Base-by-base conservation (phyloP, 1,284 basidiomycete genomes). In the Puccinia coronata region DNA sequence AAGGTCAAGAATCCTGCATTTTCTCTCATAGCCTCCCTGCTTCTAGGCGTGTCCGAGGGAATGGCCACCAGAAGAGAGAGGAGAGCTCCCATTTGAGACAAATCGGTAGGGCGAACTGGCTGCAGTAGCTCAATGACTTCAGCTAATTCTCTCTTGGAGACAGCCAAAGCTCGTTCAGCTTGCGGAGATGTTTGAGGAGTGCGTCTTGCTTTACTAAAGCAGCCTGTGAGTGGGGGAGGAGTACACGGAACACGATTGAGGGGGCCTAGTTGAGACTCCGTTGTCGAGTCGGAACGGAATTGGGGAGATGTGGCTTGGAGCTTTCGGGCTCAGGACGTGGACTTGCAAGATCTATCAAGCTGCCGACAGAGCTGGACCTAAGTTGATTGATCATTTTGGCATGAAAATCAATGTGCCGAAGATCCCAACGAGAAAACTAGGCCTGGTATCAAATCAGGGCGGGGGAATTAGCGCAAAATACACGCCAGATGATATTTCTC, bases 101-200 rank as follows among this genome's bases (percentile, higher is more conserved):
- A 59, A 80, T 80, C 77, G 61, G 57, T 55, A 23, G 63, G 77
- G 55, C 41, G 77, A 43, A 80, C 65, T 70, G 71, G 53, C 43
- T 80, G 77, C 1, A 80, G 77, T 71, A 53, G 49, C 39, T 80
- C 77, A 39, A 80, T 70, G 9, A 70, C 77, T 57, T 80, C 77
- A 20, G 53, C 43, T 41, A 80, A 71, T 55, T 67, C 77, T 11
- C 41, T 71, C 55, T 80, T 55, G 1, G 77, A 80, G 55, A 53
- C 65, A 34, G 57, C 41, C 34, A 80, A 61, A 28, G 55, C 67
- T n/a, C 51, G 69, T 43, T 71, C 51, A 31, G 51, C 67, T 80
- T 80, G 47, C 20, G 65, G 43, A 28, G 77, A 80, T 47, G 41
- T n/a, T n/a, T n/a, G n/a, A n/a, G n/a, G n/a, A n/a, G n/a, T n/a